These are phyloP conservation scores for Rubia yunnanensis DNA, from an alignment of 257 asterid genomes.

Conservation along the genomic window DNA sequence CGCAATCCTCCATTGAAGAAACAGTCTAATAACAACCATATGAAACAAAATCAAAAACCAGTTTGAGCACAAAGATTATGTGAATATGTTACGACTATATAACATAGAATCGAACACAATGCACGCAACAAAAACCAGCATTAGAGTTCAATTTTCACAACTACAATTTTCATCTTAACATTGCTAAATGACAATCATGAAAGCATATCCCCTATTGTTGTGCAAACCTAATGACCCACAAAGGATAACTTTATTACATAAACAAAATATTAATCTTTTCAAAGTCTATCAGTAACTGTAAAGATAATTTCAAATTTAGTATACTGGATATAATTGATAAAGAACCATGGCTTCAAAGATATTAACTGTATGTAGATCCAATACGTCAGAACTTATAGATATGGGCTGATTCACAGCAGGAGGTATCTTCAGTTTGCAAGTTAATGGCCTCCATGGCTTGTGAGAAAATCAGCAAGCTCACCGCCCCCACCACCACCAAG, in stretches of 20 bases:
- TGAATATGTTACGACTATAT: neutral
- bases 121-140: neutral
- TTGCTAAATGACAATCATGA: too few species aligned
- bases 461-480: constrained; percentile 52
- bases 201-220: too few species aligned
- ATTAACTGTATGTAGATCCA: too few species aligned
- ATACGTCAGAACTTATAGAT: constrained; percentile 47
- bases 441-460: constrained; percentile 88
- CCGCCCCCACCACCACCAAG: constrained; percentile 20
- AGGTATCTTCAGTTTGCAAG: constrained; percentile 73
- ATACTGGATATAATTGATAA: too few species aligned
- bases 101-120: too few species aligned
- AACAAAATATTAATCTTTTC: too few species aligned
- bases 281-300: too few species aligned
- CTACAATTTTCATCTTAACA: neutral
- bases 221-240: too few species aligned
- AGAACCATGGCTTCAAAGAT: too few species aligned
- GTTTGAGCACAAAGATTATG: constrained; percentile 11
- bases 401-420: constrained; percentile 80
- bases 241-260: too few species aligned
- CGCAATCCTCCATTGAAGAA: constrained; percentile 60
- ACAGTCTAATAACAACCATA: constrained; percentile 56
- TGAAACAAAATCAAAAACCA: constrained; percentile 70
- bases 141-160: neutral
- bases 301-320: too few species aligned